A percentile compares a stretch with the other conserved stretches of the same genome.
Conservation (phyloP, 176 grass and related monocot species). For the Eleusine indica region DNA sequence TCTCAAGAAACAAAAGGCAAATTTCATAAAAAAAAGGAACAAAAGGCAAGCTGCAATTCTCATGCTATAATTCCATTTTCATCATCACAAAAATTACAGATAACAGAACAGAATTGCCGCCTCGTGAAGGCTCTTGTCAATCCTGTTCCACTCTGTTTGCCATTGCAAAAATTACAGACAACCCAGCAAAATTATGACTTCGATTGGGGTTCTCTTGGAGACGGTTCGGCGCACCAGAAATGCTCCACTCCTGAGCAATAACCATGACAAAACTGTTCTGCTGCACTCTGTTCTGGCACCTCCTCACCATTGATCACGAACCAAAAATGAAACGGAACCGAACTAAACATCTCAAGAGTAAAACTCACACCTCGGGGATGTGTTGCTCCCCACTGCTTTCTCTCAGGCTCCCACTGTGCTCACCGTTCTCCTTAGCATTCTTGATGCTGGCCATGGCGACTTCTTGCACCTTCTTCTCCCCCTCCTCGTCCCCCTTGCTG, state of each 20-base stretch:
- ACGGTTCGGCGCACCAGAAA: conserved; percentile 19
- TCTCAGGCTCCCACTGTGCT: conserved; percentile 56
- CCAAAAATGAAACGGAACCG: conserved; percentile 10
- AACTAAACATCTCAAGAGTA: conserved; percentile 9
- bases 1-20: conserved; percentile 44
- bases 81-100: conserved; percentile 20
- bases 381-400: conserved; percentile 36
- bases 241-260: conserved; percentile 22
- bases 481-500: conserved; percentile 33
- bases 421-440: conserved; percentile 38
- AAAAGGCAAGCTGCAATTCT: conserved; percentile 37
- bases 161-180: conserved; percentile 41
- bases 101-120: conserved; percentile 6
- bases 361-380: conserved; percentile 55
- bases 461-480: conserved; percentile 39
- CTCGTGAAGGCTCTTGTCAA: not conserved
- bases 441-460: conserved; percentile 40
- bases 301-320: conserved; percentile 8
- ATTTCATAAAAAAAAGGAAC: not conserved
- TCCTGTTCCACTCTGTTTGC: not conserved
- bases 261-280: conserved; percentile 51
- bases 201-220: conserved; percentile 36
- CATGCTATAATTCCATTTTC: conserved; percentile 22
- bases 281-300: conserved; percentile 2
- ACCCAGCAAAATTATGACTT: conserved; percentile 22